Conservation (phyloP, 2,329 filamentous ascomycete species). For the Coleophoma crateriformis region DNA sequence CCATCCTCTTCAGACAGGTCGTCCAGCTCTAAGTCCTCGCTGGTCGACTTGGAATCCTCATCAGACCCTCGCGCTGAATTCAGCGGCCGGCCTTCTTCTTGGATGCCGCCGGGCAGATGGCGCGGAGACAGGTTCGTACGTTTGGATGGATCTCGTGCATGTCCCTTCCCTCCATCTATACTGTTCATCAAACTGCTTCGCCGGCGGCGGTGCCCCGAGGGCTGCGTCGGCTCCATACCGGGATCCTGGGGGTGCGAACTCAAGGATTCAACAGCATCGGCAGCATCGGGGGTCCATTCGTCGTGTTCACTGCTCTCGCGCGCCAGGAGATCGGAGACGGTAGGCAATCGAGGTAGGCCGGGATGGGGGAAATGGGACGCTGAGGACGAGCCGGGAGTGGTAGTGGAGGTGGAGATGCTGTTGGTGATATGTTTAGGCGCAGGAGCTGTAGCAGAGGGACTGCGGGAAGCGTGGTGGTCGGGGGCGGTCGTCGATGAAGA, state of each 20-base stretch:
- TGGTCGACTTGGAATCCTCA: slow-evolving; percentile 21
- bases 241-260: slow-evolving; percentile 12
- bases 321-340: slow-evolving; percentile 7
- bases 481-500: neutral
- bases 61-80: slow-evolving; percentile 13
- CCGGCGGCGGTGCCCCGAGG: slow-evolving; percentile 25
- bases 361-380: slow-evolving; percentile 8
- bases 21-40: slow-evolving; percentile 52
- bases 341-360: slow-evolving; percentile 9
- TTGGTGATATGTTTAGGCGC: neutral
- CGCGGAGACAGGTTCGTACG: slow-evolving; percentile 7
- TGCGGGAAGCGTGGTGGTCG: neutral
- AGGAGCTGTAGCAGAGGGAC: neutral
- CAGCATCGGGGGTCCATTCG: slow-evolving; percentile 16
- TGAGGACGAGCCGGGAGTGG: neutral
- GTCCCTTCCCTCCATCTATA: slow-evolving; percentile 6
- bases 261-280: slow-evolving; percentile 4
- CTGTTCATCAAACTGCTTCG: slow-evolving; percentile 24
- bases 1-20: slow-evolving; percentile 64
- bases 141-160: slow-evolving; percentile 4
- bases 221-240: slow-evolving; percentile 15
- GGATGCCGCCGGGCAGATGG: slow-evolving; percentile 10
- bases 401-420: neutral
- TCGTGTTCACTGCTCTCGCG: slow-evolving; percentile 8
- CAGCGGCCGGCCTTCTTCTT: slow-evolving; percentile 13